Percentiles rank a stretch among this genome's conserved stretches.
Evolutionary conservation across 2,329 filamentous ascomycete species (phyloP).

Genomic region (Monilinia aucupariae): DNA sequence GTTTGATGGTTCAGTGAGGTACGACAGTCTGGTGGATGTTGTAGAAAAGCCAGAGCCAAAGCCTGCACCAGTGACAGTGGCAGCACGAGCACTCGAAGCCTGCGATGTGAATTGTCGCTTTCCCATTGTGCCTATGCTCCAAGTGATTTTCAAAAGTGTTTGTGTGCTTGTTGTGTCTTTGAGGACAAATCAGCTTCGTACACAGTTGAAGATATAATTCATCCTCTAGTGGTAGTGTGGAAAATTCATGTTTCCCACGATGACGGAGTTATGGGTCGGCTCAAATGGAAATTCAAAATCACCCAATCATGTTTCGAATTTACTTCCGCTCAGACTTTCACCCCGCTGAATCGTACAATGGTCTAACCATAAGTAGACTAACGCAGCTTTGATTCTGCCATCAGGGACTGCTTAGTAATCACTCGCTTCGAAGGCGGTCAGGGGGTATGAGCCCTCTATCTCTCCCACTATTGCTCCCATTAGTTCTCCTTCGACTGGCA

Average conservation of each 20-base stretch:
- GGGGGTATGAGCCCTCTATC: too few species aligned
- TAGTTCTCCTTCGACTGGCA: neutral
- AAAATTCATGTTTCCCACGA: neutral
- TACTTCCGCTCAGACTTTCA: too few species aligned
- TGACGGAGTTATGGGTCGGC: too few species aligned
- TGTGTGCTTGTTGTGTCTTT: neutral
- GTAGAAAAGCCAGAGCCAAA: constrained; percentile 35
- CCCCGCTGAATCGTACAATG: too few species aligned
- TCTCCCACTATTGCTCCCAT: too few species aligned
- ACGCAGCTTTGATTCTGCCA: too few species aligned
- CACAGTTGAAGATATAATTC: too few species aligned
- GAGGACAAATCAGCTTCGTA: neutral
- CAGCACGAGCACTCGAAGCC: constrained; percentile 35
- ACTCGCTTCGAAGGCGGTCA: neutral
- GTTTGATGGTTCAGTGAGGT: constrained; percentile 80
- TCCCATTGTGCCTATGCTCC: constrained; percentile 24
- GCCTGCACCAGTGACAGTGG: constrained; percentile 27
- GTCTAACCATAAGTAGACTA: too few species aligned
- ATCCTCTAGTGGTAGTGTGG: neutral
- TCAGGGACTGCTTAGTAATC: too few species aligned
- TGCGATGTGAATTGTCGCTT: constrained; percentile 33
- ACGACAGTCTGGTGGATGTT: constrained; percentile 60
- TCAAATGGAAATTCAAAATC: too few species aligned
- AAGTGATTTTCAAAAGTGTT: too few species aligned
- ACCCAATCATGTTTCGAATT: too few species aligned